Percentiles rank a stretch among this genome's conserved stretches.
Evolutionary conservation across 2,329 filamentous ascomycete species (phyloP).

Genomic region (Oidium heveae): DNA sequence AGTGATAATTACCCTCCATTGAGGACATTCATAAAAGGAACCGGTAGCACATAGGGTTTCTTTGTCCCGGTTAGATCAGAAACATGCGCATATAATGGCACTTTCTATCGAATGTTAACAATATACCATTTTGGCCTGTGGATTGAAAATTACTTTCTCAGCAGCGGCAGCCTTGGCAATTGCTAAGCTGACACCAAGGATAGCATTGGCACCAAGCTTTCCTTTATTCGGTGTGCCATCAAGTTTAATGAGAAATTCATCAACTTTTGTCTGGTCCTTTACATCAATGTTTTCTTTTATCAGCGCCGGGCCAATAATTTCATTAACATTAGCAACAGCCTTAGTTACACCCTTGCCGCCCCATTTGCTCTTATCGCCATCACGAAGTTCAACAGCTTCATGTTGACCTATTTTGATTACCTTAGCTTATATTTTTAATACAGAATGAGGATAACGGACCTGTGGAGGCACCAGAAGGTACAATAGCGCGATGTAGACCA

Average conservation of each 20-base stretch:
- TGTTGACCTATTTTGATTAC: conserved; percentile 39
- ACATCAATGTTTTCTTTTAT: conserved; percentile 66
- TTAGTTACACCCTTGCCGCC: conserved; percentile 68
- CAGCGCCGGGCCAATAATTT: conserved; percentile 51
- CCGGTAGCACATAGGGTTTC: conserved; percentile 74
- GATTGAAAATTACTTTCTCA: conserved; percentile 36
- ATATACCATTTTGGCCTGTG: neutral
- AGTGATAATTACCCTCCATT: conserved; percentile 32
- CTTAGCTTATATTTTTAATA: conserved; percentile 5
- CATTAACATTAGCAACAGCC: conserved; percentile 71
- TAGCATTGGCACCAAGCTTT: conserved; percentile 71
- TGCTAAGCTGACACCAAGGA: conserved; percentile 63
- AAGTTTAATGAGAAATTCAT: conserved; percentile 64
- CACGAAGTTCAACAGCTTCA: conserved; percentile 76
- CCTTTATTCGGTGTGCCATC: conserved; percentile 72
- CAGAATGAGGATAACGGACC: conserved; percentile 27
- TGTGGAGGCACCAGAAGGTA: conserved; percentile 88
- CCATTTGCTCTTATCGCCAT: conserved; percentile 73
- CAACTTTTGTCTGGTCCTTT: conserved; percentile 65
- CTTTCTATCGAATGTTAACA: conserved; percentile 23
- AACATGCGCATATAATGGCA: conserved; percentile 71
- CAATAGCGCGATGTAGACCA: conserved; percentile 89
- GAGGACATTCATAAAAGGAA: conserved; percentile 84
- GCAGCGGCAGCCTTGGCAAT: conserved; percentile 74
- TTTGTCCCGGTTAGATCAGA: conserved; percentile 73